These are phyloP conservation scores for Royoungia palumana DNA, from an alignment of 768 basidiomycete species.

Conservation along the genomic window DNA sequence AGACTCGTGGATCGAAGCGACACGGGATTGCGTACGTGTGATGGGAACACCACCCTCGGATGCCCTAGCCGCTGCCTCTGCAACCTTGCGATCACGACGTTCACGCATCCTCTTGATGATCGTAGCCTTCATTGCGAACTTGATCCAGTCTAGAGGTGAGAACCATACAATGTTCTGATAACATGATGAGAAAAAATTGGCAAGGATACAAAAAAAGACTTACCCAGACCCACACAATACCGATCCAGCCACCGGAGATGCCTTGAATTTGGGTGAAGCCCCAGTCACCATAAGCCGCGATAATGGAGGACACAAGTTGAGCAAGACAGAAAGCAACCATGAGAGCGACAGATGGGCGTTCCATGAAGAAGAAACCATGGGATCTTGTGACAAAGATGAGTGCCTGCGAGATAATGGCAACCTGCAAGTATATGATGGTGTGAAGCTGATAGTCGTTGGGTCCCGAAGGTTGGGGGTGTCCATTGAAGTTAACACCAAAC, in stretches of 20 bases:
- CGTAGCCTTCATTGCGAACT: slow-evolving; percentile 94
- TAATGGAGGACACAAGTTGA: slow-evolving; percentile 93
- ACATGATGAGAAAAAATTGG: slow-evolving; percentile 8
- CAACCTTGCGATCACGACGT: slow-evolving; percentile 46
- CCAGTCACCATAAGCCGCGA: slow-evolving; percentile 91
- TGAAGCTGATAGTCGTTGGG: slow-evolving; percentile 72
- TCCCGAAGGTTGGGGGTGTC: slow-evolving; percentile 21
- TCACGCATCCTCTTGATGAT: slow-evolving; percentile 81
- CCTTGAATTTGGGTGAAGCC: slow-evolving; percentile 82
- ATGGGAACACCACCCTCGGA: slow-evolving; percentile 57
- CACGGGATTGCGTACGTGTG: slow-evolving; percentile 84
- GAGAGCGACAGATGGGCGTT: slow-evolving; percentile 86
- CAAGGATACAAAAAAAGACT: slow-evolving; percentile 26
- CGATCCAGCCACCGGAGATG: slow-evolving; percentile 93
- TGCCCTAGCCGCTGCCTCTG: slow-evolving; percentile 36
- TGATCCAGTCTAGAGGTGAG: slow-evolving; percentile 91
- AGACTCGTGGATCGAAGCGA: slow-evolving; percentile 85
- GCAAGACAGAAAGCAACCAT: slow-evolving; percentile 89
- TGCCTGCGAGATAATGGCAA: slow-evolving; percentile 98
- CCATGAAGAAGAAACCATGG: slow-evolving; percentile 96
- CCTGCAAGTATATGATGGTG: slow-evolving; percentile 92
- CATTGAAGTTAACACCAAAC: slow-evolving; percentile 65
- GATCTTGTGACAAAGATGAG: slow-evolving; percentile 95
- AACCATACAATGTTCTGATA: slow-evolving; percentile 91
- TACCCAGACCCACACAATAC: slow-evolving; percentile 97